Evolutionary conservation across 139 green algal species (phyloP), one percentile per base, ranked within the genome.

Genomic region (Limnomonas spitsbergensis): DNA sequence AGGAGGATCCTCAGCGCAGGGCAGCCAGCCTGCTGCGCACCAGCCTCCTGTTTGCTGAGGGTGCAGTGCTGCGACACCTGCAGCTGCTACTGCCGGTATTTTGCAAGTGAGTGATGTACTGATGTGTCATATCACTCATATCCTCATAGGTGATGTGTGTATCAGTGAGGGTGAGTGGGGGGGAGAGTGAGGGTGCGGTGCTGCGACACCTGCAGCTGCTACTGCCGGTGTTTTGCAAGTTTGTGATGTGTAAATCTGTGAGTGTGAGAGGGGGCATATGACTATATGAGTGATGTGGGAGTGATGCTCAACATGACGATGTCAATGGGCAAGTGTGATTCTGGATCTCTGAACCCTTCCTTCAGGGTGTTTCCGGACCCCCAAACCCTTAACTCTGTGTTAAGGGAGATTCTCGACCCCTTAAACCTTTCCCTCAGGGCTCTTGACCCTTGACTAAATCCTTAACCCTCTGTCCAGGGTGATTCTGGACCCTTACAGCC

Each of bases 171-270:
- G 27, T 14, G 2, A 1, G 69, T 38, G 69, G 1, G 27, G 37
- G 37, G 3, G 38, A 14, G 69, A 2, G 39, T 2, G 72, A 14
- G 32, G 68, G 78, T 31, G 69, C 67, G 39, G 71, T 56, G 27
- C 81, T 81, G 66, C 68, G 80, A 47, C 81, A 90, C 53, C 73
- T 88, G 69, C 72, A 85, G 76, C 36, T 84, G 32, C 27, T 85
- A 32, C 3, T 87, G 72, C 79, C 77, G 40, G 79, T 70, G 3
- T 72, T 88, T 3, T 72, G 42, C 78, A 88, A 82, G 84, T 66
- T 20, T 34, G 4, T 14, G 67, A 6, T 24, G 31, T 3, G 35
- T 34, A 40, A 4, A 26, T 4, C 4, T 14, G 20, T 27, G 20
- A 37, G 27, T 27, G 27, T 27, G 20, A 14, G 61, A 14, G 24